Conservation (phyloP, 1,284 basidiomycete genomes). For the Xerocomus minutiporus region DNA sequence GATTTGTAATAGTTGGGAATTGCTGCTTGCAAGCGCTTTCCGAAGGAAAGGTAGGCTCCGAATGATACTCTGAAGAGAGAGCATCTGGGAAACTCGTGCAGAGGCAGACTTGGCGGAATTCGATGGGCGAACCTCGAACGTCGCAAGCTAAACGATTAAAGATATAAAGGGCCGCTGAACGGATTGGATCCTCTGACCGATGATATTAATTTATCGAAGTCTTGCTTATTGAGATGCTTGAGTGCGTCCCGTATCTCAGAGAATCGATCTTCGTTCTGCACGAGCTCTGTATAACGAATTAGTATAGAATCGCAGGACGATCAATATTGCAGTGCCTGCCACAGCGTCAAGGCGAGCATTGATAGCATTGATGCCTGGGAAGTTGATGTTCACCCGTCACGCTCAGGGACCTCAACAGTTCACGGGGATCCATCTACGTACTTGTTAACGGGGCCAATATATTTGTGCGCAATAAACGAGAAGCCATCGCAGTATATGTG, state of each 20-base stretch:
- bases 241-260: conserved; percentile 65
- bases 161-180: background rate
- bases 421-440: conserved; percentile 23
- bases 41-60: conserved; percentile 59
- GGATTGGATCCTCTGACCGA: conserved; percentile 41
- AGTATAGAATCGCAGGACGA: background rate
- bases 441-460: conserved; percentile 82
- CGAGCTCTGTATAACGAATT: conserved; percentile 53
- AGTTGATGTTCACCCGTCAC: background rate
- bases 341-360: conserved; percentile 82
- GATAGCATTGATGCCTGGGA: conserved; percentile 46
- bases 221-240: conserved; percentile 70
- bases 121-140: conserved; percentile 52
- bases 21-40: conserved; percentile 55
- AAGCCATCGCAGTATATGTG: conserved; percentile 86
- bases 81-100: conserved; percentile 68
- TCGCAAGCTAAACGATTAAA: conserved; percentile 48
- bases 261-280: conserved; percentile 72
- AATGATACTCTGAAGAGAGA: conserved; percentile 69
- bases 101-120: conserved; percentile 61
- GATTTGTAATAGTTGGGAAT: conserved; percentile 58
- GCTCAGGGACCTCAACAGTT: background rate
- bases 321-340: conserved; percentile 48
- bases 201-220: conserved; percentile 84
- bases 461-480: conserved; percentile 72